phyloP scores from a whole-genome alignment of 352 stramenopile species.

The Globisporangium splendens region DNA sequence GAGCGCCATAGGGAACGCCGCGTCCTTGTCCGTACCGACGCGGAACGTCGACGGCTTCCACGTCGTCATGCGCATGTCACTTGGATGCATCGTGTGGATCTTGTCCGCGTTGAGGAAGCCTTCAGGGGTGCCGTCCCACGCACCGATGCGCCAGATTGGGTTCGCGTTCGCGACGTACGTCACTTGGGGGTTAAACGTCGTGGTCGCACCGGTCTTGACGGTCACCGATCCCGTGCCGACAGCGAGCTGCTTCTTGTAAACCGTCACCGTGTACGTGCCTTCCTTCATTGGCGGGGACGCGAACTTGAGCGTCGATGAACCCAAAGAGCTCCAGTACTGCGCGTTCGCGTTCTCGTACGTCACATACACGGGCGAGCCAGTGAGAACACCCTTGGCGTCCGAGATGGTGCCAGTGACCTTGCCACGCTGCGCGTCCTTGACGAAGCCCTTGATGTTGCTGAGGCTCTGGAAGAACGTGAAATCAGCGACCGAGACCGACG shows the following conservation, averaged over 20 bases:
- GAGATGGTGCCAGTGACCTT: slow-evolving; percentile 30
- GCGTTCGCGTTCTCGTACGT: slow-evolving; percentile 31
- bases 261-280: slow-evolving; percentile 45
- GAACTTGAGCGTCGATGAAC: slow-evolving; percentile 16
- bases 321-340: slow-evolving; percentile 39
- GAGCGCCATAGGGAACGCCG: slow-evolving; percentile 37
- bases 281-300: slow-evolving; percentile 42
- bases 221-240: slow-evolving; percentile 30
- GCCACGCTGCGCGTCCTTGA: slow-evolving; percentile 26
- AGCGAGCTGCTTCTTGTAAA: slow-evolving; percentile 54
- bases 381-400: slow-evolving; percentile 24
- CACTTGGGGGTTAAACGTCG: slow-evolving; percentile 20
- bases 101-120: slow-evolving; percentile 53
- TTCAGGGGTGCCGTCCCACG: slow-evolving; percentile 46
- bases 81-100: slow-evolving; percentile 51
- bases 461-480: slow-evolving; percentile 46
- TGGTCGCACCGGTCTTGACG: slow-evolving; percentile 14
- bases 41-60: slow-evolving; percentile 26
- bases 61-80: slow-evolving; percentile 32
- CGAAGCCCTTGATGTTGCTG: slow-evolving; percentile 27
- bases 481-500: slow-evolving; percentile 20
- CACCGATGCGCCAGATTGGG: slow-evolving; percentile 45
- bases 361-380: slow-evolving; percentile 25
- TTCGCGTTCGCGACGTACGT: slow-evolving; percentile 17
- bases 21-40: slow-evolving; percentile 15